These are phyloP conservation scores for Rhizomucor pusillus DNA, from an alignment of 371 early-diverging fungal species.

Conservation along the genomic window DNA sequence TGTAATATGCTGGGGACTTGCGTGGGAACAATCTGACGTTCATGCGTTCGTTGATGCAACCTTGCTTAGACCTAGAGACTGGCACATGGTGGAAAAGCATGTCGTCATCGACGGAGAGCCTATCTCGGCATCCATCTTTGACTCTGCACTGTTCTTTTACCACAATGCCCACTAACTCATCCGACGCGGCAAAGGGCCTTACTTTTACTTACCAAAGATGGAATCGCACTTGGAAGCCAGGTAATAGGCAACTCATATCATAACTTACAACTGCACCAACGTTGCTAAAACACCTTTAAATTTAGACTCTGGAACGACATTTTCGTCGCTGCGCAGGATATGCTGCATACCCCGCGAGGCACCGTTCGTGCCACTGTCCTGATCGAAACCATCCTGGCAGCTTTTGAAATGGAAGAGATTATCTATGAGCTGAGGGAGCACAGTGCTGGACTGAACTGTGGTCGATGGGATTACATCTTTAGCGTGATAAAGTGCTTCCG, in stretches of 20 bases:
- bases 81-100: slow-evolving; percentile 97
- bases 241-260: slow-evolving; percentile 17
- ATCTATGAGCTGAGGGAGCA: slow-evolving; percentile 96
- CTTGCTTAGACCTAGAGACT: slow-evolving; percentile 91
- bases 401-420: slow-evolving; percentile 98
- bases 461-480: slow-evolving; percentile 98
- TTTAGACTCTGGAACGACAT: slow-evolving; percentile 91
- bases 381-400: slow-evolving; percentile 95
- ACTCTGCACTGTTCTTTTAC: slow-evolving; percentile 96
- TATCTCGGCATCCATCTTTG: slow-evolving; percentile 89
- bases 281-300: too few species aligned
- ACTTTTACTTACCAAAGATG: slow-evolving; percentile 98
- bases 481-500: slow-evolving; percentile 95
- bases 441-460: slow-evolving; percentile 96
- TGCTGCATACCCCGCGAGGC: slow-evolving; percentile 84
- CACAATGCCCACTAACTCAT: slow-evolving; percentile 87
- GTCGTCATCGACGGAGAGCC: slow-evolving; percentile 89
- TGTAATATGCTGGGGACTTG: too few species aligned
- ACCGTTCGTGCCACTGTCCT: slow-evolving; percentile 95
- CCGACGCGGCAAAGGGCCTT: slow-evolving; percentile 88
- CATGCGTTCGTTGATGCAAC: too few species aligned
- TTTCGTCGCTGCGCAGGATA: slow-evolving; percentile 93
- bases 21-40: too few species aligned
- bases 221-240: slow-evolving; percentile 93
- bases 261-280: not conserved